A percentile compares a stretch with the other conserved stretches of the same genome.
Conservation (phyloP, 2,329 filamentous ascomycete species). For the Neofusicoccum sp. region DNA sequence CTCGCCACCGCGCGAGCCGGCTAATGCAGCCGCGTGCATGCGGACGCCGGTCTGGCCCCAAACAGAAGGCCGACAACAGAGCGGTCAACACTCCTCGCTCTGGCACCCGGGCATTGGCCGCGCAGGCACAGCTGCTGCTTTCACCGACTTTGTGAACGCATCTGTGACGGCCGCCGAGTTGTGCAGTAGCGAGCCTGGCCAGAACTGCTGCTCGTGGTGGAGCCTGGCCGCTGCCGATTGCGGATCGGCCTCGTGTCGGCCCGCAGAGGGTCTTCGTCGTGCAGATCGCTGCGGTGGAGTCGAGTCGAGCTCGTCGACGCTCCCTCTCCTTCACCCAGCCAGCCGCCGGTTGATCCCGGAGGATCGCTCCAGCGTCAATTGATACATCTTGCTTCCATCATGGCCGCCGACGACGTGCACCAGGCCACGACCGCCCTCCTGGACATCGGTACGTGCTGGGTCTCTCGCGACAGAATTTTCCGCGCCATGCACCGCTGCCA, state of each 20-base stretch:
- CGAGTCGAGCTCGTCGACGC: conserved; percentile 5
- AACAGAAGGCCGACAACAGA: background rate
- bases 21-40: conserved; percentile 12
- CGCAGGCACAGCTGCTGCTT: background rate
- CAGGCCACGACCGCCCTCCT: conserved; percentile 47
- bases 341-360: conserved; percentile 10
- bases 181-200: background rate
- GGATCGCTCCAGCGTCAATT: conserved; percentile 1
- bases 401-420: conserved; percentile 24
- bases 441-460: conserved; percentile 55
- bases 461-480: conserved; percentile 16
- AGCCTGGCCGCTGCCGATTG: background rate
- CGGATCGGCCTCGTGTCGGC: conserved; percentile 18
- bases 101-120: background rate
- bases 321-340: conserved; percentile 15
- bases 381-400: conserved; percentile 17
- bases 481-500: background rate
- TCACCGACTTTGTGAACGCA: conserved; percentile 14
- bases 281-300: conserved; percentile 16
- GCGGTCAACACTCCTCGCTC: background rate
- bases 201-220: conserved; percentile 8
- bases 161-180: background rate
- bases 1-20: conserved; percentile 16
- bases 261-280: conserved; percentile 15
- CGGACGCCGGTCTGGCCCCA: conserved; percentile 13